Base-by-base conservation (phyloP, 768 basidiomycete species). In the Lactarius deliciosus region DNA sequence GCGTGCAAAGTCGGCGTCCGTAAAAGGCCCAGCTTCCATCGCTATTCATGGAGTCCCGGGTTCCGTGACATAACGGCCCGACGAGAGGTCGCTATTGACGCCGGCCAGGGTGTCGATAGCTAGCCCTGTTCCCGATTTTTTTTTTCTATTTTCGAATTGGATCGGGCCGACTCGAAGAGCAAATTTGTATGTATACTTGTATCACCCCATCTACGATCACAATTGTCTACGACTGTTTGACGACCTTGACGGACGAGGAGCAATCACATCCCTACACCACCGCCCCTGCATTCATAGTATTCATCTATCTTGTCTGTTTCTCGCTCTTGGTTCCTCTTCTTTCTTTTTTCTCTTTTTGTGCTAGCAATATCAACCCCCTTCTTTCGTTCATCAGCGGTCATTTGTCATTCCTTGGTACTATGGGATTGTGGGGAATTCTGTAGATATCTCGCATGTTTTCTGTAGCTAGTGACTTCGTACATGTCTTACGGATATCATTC, bases 1-100 rank as follows among this genome's bases (percentile, higher is more conserved):
- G 85, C 85, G 13, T 82, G 82, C 58, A 80, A 79, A 73, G 76
- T 81, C 20, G 82, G 83, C 57, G 79, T 79, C 60, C 76, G 79
- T 38, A 80, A 79, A 73, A 80, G 80, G 69, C 79, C 78, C 66
- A 81, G 78, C 69, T 77, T 81, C 69, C 80, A 83, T 67, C 77
- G 84, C 53, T 80, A 80, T 64, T 85, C 84, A 59, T 85, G 84
- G 84, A 81, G 77, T 59, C 76, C 79, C 25, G 72, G 57, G 18
- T 54, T 40, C 8, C 62, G 60, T 10, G 61, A 58, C 38, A 54
- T 62, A 22, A 32, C 61, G 5, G 36, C 60, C 20, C 69, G 36
- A n/a, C 60, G 65, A 60, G 68, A 68, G 36, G 40, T 69, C 34
- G 47, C 65, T 41, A 59, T 66, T 41, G 36, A 54, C 38, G 47